phyloP scores from a whole-genome alignment of 2,329 filamentous ascomycete species.

The Cladosporium oxysporum region DNA sequence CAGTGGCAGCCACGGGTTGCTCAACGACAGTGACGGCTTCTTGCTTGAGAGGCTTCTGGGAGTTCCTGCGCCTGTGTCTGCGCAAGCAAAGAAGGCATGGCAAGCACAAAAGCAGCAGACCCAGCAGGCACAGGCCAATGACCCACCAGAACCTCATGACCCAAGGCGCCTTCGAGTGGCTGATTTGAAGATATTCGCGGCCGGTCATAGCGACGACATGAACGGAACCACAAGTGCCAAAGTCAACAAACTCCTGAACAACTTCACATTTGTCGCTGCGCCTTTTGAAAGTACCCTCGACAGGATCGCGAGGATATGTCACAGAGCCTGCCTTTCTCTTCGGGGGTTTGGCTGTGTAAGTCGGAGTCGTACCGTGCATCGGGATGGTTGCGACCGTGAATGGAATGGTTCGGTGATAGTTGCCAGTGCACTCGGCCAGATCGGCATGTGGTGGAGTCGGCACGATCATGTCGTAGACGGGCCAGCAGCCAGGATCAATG shows the following conservation, averaged over 20 bases:
- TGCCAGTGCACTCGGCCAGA: neutral
- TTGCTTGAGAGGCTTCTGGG: neutral
- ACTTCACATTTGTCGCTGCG: neutral
- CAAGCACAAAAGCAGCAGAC: neutral
- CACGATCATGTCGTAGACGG: conserved; percentile 1
- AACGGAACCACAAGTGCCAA: neutral
- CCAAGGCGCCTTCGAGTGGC: neutral
- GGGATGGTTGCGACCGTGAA: neutral
- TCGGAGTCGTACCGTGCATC: neutral
- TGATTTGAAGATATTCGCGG: neutral
- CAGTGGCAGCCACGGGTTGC: neutral
- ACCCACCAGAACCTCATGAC: neutral
- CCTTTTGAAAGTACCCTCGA: neutral
- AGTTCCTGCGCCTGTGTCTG: neutral
- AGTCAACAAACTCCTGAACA: neutral
- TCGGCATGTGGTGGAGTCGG: neutral
- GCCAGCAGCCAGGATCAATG: neutral
- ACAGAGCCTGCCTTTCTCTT: neutral
- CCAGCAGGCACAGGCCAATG: neutral
- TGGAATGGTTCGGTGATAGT: neutral
- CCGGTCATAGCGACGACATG: neutral
- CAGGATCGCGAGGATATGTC: neutral
- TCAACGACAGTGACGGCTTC: neutral
- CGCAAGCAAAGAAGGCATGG: neutral
- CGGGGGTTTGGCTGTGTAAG: neutral